A percentile compares a stretch with the other conserved stretches of the same genome.
These are phyloP conservation scores for Boletellus sp. DNA, from an alignment of 1,284 basidiomycete genomes.

Conservation along the genomic window DNA sequence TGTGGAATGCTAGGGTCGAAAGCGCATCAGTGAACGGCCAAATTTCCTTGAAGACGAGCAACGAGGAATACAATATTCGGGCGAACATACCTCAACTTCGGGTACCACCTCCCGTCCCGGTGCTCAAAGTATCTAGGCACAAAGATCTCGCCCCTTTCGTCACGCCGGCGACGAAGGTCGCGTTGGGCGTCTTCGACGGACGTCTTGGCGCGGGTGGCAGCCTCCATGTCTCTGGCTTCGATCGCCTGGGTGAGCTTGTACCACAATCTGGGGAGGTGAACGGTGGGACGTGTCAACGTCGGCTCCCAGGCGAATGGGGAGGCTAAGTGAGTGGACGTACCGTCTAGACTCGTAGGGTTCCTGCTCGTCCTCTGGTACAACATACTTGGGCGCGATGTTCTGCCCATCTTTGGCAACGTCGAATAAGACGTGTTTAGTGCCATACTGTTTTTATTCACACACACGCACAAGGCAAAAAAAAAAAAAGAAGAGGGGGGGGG, in stretches of 20 bases:
- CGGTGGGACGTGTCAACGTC: too few relatives aligned
- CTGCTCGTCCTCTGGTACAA: conserved; percentile 83
- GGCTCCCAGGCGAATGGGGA: too few relatives aligned
- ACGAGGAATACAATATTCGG: background rate
- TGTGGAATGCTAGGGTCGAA: conserved; percentile 49
- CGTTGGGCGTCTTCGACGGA: conserved; percentile 92
- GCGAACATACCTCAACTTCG: conserved; percentile 67
- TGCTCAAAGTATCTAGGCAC: conserved; percentile 81
- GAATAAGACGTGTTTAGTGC: conserved; percentile 77
- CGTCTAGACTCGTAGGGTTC: conserved; percentile 87
- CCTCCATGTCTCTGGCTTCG: conserved; percentile 85
- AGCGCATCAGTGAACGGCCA: too few relatives aligned
- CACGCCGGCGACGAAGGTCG: conserved; percentile 73
- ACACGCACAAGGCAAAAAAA: background rate
- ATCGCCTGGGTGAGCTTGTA: conserved; percentile 85
- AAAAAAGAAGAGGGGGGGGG: background rate
- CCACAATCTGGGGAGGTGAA: conserved; percentile 66
- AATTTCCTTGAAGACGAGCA: too few relatives aligned
- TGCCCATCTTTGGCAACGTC: conserved; percentile 76
- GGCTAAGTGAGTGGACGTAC: conserved; percentile 37
- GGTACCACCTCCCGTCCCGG: conserved; percentile 75
- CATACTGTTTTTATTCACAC: conserved; percentile 42
- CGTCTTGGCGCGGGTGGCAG: conserved; percentile 87
- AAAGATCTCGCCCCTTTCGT: conserved; percentile 66
- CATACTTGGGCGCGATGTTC: conserved; percentile 77